phyloP scores from a whole-genome alignment of 768 basidiomycete species.

The Tricholoma sp. region DNA sequence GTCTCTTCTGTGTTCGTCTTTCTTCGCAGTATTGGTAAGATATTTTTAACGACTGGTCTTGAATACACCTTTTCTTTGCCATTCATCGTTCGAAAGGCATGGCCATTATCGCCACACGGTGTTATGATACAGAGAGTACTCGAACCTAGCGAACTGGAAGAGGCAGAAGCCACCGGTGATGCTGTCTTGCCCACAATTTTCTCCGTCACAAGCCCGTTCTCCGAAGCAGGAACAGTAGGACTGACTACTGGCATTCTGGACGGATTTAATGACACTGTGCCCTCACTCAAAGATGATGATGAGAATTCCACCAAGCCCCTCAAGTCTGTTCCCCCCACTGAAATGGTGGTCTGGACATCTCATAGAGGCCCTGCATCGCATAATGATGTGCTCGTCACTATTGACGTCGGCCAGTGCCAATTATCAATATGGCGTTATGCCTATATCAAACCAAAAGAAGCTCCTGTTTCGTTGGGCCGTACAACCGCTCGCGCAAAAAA shows the following conservation, averaged over 20 bases:
- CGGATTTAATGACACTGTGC: slow-evolving; percentile 28
- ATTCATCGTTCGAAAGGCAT: slow-evolving; percentile 73
- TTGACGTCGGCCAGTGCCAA: slow-evolving; percentile 46
- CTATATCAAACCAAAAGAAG: slow-evolving; percentile 56
- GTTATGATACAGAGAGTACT: slow-evolving; percentile 74
- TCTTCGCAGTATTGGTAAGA: slow-evolving; percentile 66
- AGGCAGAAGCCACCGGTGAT: slow-evolving; percentile 63
- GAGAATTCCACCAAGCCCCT: slow-evolving; percentile 46
- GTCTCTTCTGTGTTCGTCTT: slow-evolving; percentile 73
- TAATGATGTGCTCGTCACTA: slow-evolving; percentile 52
- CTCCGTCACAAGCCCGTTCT: slow-evolving; percentile 69
- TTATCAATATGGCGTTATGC: slow-evolving; percentile 72
- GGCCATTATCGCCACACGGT: slow-evolving; percentile 76
- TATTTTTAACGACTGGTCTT: slow-evolving; percentile 64
- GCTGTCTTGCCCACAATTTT: slow-evolving; percentile 76
- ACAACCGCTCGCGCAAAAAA: slow-evolving; percentile 27
- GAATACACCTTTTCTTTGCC: slow-evolving; percentile 79
- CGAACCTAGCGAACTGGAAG: slow-evolving; percentile 60
- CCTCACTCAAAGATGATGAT: slow-evolving; percentile 49
- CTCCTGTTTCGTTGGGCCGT: slow-evolving; percentile 35
- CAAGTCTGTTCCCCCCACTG: slow-evolving; percentile 54
- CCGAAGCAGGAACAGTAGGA: slow-evolving; percentile 70
- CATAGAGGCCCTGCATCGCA: slow-evolving; percentile 33
- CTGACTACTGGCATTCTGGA: slow-evolving; percentile 58
- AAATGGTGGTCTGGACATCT: slow-evolving; percentile 62